A percentile compares a stretch with the other conserved stretches of the same genome.
These are phyloP conservation scores for Orychophragmus violaceus DNA, from an alignment of 345 rosid species.

Conservation along the genomic window DNA sequence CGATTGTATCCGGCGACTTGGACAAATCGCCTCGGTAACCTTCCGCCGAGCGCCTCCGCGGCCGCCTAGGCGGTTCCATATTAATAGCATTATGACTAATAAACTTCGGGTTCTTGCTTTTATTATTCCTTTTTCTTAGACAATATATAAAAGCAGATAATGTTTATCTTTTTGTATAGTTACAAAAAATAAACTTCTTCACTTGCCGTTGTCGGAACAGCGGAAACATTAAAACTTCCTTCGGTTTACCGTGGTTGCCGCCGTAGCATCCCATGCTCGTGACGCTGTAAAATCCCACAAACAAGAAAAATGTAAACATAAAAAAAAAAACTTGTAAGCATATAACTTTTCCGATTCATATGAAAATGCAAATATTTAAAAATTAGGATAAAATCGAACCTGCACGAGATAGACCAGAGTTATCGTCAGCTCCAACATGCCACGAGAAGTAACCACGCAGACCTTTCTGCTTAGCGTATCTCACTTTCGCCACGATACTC, in stretches of 20 bases:
- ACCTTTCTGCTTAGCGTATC: not conserved
- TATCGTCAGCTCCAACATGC: not conserved
- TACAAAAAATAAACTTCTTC: not conserved
- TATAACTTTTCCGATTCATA: not conserved
- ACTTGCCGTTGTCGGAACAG: not conserved
- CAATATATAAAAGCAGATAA: not conserved
- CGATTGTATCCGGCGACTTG: too few species aligned
- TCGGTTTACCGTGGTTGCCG: not conserved
- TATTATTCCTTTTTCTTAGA: not conserved
- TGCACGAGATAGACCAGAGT: not conserved
- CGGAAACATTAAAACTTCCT: not conserved
- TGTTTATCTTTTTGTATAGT: not conserved
- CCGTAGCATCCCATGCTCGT: not conserved
- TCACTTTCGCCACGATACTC: constrained; percentile 26
- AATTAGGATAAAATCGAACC: not conserved
- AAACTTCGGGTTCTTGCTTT: not conserved
- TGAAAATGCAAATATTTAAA: not conserved
- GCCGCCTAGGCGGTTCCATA: too few species aligned
- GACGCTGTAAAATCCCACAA: not conserved
- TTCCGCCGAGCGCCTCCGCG: too few species aligned
- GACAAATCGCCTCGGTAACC: too few species aligned
- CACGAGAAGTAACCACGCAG: not conserved
- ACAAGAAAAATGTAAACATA: not conserved
- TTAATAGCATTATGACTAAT: not conserved
- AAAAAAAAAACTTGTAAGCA: too few species aligned